Evolutionary conservation across 176 grass and related monocot species (phyloP).

Genomic region (Carex parvula): DNA sequence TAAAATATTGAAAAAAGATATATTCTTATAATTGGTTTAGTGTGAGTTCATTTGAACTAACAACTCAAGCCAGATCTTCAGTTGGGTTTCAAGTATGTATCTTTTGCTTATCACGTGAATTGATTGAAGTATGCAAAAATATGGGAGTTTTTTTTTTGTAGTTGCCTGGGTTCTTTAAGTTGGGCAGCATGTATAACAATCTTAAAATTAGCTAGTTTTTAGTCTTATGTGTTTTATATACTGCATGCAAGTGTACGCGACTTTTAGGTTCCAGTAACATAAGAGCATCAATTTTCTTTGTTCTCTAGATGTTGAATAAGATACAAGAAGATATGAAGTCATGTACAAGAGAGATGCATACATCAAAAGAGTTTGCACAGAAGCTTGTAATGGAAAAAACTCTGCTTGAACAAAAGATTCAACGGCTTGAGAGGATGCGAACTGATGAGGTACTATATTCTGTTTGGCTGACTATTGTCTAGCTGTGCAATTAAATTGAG

Average conservation of each 20-base stretch:
- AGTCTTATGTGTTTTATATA: neutral
- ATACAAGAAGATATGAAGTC: conserved; percentile 81
- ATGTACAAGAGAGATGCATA: conserved; percentile 63
- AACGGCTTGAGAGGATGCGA: conserved; percentile 67
- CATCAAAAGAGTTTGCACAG: conserved; percentile 57
- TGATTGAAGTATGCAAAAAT: neutral
- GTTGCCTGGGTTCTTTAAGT: neutral
- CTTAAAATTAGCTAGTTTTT: neutral
- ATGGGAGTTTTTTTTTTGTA: neutral
- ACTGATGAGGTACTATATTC: conserved; percentile 62
- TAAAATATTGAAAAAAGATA: neutral
- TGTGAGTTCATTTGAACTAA: neutral
- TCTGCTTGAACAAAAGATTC: conserved; percentile 81
- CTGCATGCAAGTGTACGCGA: neutral
- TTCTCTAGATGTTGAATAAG: conserved; percentile 54
- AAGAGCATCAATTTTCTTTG: neutral
- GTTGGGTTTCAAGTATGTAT: neutral
- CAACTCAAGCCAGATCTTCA: neutral
- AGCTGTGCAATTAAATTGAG: conserved; percentile 4
- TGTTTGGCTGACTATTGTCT: neutral
- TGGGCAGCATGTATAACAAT: neutral
- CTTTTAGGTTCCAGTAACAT: neutral
- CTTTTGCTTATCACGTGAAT: neutral
- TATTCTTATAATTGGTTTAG: neutral
- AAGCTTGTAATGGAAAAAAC: conserved; percentile 63